Conservation (phyloP, 1,284 basidiomycete species). For the Phlebopus sp. region DNA sequence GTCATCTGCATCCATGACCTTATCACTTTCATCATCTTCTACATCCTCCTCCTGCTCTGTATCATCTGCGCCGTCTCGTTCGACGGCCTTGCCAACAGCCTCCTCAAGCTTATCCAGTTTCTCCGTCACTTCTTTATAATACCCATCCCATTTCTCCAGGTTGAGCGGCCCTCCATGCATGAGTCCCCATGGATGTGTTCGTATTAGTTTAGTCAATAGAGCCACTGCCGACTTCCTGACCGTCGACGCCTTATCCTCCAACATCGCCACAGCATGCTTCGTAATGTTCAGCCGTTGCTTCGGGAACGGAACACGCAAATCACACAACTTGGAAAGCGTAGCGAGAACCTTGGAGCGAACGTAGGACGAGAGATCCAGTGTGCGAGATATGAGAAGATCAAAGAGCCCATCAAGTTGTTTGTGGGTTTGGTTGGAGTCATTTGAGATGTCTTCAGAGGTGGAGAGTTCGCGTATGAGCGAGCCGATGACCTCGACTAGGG, state of each 20-base stretch:
- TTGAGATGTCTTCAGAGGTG: slow-evolving; percentile 44
- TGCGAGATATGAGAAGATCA: slow-evolving; percentile 81
- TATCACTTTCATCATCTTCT: slow-evolving; percentile 35
- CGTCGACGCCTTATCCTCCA: slow-evolving; percentile 89
- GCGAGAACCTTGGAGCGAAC: slow-evolving; percentile 87
- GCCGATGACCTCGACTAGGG: slow-evolving; percentile 85
- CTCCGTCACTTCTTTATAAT: slow-evolving; percentile 65
- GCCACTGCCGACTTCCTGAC: slow-evolving; percentile 86
- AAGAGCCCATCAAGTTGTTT: slow-evolving; percentile 86
- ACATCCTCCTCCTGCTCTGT: slow-evolving; percentile 39
- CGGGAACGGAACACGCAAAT: slow-evolving; percentile 78
- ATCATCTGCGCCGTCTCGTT: slow-evolving; percentile 39
- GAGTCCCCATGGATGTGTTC: slow-evolving; percentile 88
- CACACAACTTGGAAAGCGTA: slow-evolving; percentile 71
- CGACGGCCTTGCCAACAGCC: slow-evolving; percentile 54
- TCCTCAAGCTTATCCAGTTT: slow-evolving; percentile 61
- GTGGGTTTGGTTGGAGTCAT: slow-evolving; percentile 59
- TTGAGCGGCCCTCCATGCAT: slow-evolving; percentile 85
- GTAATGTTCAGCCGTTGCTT: slow-evolving; percentile 82
- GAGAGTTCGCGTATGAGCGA: slow-evolving; percentile 78
- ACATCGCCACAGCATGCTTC: slow-evolving; percentile 70
- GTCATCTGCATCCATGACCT: slow-evolving; percentile 30
- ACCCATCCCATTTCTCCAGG: slow-evolving; percentile 70
- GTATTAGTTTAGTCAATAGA: slow-evolving; percentile 74
- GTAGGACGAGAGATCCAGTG: slow-evolving; percentile 87